Conservation (phyloP, 805 yeast genomes). For the Candida methanosorbosa region DNA sequence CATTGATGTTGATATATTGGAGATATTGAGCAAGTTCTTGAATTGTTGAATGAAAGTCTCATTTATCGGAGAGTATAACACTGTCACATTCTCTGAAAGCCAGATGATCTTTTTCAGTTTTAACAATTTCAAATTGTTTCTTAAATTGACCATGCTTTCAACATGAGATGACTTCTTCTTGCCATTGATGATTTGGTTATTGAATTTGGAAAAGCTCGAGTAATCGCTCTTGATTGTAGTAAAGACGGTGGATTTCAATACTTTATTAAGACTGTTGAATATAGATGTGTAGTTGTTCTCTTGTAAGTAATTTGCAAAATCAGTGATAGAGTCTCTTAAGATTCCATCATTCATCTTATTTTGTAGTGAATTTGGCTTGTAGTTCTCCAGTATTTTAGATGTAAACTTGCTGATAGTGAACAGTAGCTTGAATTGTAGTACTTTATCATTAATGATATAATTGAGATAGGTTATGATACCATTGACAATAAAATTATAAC, state of each 20-base stretch:
- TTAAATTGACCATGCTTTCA: slow-evolving; percentile 4
- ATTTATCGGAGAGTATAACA: slow-evolving; percentile 13
- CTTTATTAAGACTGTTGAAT: slow-evolving; percentile 8
- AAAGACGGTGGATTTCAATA: slow-evolving; percentile 9
- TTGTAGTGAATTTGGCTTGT: neutral
- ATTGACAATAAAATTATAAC: slow-evolving; percentile 1
- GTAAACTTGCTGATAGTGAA: neutral
- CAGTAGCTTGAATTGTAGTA: neutral
- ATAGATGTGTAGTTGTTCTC: slow-evolving; percentile 7
- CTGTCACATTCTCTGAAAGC: slow-evolving; percentile 21
- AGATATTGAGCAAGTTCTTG: slow-evolving; percentile 19
- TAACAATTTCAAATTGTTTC: slow-evolving; percentile 12
- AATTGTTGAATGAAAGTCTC: slow-evolving; percentile 19
- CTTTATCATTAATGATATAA: neutral
- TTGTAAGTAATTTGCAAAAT: slow-evolving; percentile 9
- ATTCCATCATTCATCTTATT: neutral
- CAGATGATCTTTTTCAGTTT: slow-evolving; percentile 22
- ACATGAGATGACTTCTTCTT: slow-evolving; percentile 3
- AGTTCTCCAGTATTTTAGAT: neutral
- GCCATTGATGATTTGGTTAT: too few species aligned
- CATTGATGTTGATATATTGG: slow-evolving; percentile 19
- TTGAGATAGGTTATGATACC: neutral
- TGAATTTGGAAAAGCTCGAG: too few species aligned
- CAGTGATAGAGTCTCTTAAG: slow-evolving; percentile 1
- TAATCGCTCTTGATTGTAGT: slow-evolving; percentile 13